These are phyloP conservation scores for Arachis monticola DNA, from an alignment of 331 rosid genomes.

Conservation along the genomic window DNA sequence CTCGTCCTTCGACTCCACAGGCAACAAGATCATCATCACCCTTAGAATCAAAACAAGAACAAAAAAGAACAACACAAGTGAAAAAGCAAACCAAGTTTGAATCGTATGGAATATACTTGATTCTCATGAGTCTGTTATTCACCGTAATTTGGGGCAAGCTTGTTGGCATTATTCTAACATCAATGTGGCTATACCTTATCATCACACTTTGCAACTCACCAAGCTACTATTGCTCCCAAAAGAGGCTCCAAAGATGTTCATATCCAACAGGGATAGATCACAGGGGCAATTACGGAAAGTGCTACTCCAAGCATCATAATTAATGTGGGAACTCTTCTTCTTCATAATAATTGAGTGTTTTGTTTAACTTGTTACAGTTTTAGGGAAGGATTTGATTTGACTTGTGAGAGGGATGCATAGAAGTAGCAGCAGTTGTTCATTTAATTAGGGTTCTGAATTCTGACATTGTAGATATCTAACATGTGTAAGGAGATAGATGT, in stretches of 20 bases:
- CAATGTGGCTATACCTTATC: constrained; percentile 51
- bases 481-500: no score
- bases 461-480: no score
- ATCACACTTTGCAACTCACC: constrained; percentile 30
- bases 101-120: constrained; percentile 46
- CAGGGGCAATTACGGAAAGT: constrained; percentile 42
- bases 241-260: constrained; percentile 29
- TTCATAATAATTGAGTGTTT: no score
- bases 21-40: background rate
- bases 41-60: constrained; percentile 26
- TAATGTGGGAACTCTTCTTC: no score
- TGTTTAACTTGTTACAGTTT: no score
- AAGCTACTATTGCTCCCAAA: constrained; percentile 17
- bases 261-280: background rate
- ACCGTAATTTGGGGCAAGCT: constrained; percentile 67
- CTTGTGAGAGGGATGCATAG: no score
- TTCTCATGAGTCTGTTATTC: constrained; percentile 54
- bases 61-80: background rate
- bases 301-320: background rate
- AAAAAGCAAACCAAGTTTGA: constrained; percentile 40
- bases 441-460: no score
- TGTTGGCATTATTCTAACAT: constrained; percentile 53
- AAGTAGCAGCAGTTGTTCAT: no score
- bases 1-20: constrained; percentile 32
- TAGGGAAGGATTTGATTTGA: no score